These are phyloP conservation scores for Cylindrodendrum hubeiense DNA, from an alignment of 2,329 filamentous ascomycete species.

Conservation along the genomic window DNA sequence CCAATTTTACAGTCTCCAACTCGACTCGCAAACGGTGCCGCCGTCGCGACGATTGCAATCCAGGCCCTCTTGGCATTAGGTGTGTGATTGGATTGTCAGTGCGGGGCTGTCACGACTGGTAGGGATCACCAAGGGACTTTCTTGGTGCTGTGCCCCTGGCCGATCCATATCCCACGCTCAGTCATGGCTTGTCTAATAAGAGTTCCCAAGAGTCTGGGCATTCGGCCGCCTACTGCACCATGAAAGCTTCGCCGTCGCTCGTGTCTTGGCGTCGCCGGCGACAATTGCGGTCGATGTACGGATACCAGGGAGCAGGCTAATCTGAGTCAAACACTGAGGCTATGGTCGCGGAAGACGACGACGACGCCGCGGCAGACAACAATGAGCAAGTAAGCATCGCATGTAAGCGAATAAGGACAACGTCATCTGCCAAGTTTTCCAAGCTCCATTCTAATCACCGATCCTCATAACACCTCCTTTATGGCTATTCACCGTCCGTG, in stretches of 20 bases:
- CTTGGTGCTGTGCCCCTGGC: conserved; percentile 4
- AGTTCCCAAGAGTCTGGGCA: neutral
- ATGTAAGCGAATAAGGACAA: conserved; percentile 17
- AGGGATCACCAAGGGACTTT: neutral
- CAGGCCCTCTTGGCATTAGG: conserved; percentile 10
- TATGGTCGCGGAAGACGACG: conserved; percentile 20
- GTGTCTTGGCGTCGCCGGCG: conserved; percentile 12
- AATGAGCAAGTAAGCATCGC: conserved; percentile 18
- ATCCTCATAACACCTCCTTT: conserved; percentile 14
- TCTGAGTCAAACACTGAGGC: conserved; percentile 25
- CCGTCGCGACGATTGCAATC: conserved; percentile 1
- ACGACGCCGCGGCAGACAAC: conserved; percentile 31
- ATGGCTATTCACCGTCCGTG: conserved; percentile 10
- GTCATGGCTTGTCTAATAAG: conserved; percentile 6
- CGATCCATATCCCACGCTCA: conserved; percentile 18
- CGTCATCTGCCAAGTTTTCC: conserved; percentile 29
- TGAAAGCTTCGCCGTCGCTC: conserved; percentile 13
- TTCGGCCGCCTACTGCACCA: conserved; percentile 6
- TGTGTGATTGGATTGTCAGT: neutral
- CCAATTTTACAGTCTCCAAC: conserved; percentile 15
- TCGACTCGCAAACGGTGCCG: conserved; percentile 8
- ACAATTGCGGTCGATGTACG: conserved; percentile 12
- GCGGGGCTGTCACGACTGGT: neutral
- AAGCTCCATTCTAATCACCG: conserved; percentile 25
- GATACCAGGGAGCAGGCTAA: conserved; percentile 1